Evolutionary conservation across 805 yeast genomes (phyloP).

Genomic region (Candida golubevii): DNA sequence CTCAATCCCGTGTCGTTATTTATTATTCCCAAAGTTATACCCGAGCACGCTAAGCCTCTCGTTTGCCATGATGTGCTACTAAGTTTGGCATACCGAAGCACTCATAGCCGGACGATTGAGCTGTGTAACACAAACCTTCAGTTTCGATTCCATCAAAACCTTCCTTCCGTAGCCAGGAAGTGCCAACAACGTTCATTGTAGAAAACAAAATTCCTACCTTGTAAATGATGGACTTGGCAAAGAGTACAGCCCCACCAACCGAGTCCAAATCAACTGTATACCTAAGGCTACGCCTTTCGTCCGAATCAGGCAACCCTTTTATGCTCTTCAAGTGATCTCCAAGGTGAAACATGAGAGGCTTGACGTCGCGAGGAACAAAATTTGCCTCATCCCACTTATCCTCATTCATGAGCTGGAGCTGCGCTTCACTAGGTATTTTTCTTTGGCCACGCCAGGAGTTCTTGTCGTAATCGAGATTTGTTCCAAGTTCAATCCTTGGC

Average conservation of each 20-base stretch:
- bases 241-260: conserved; percentile 51
- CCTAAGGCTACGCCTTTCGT: conserved; percentile 4
- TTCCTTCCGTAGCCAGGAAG: conserved; percentile 43
- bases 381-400: conserved; percentile 26
- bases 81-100: conserved; percentile 51
- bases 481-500: conserved; percentile 30
- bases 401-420: conserved; percentile 12
- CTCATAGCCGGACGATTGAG: conserved; percentile 39
- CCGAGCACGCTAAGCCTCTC: background rate
- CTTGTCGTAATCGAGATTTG: conserved; percentile 31
- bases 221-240: conserved; percentile 39
- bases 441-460: conserved; percentile 40
- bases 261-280: conserved; percentile 36
- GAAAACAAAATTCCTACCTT: conserved; percentile 47
- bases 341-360: conserved; percentile 27
- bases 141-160: conserved; percentile 55
- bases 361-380: conserved; percentile 32
- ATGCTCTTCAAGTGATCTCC: conserved; percentile 15
- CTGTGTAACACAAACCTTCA: conserved; percentile 49
- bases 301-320: conserved; percentile 4
- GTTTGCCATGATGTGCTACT: conserved; percentile 41
- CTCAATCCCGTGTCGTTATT: too few relatives aligned
- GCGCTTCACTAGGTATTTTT: conserved; percentile 24
- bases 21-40: background rate
- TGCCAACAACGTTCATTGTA: conserved; percentile 42